These are phyloP conservation scores for Russula griseocarnosa DNA, from an alignment of 768 basidiomycete species.

Conservation along the genomic window DNA sequence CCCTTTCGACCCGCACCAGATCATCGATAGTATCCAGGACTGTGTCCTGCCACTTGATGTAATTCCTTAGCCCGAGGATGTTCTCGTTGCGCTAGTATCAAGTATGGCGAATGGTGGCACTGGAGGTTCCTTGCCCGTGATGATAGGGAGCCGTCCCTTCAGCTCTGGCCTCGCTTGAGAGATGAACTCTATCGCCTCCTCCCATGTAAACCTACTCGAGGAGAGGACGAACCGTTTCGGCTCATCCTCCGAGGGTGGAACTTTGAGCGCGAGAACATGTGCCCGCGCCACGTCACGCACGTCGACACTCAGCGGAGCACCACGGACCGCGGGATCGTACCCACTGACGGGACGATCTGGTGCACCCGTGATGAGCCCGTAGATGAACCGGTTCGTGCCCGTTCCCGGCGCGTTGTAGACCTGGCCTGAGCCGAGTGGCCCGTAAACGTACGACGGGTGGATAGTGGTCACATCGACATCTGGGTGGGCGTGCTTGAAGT, in stretches of 20 bases:
- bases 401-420: constrained; percentile 23
- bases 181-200: constrained; percentile 31
- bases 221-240: constrained; percentile 31
- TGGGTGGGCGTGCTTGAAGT: constrained; percentile 32
- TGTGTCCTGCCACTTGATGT: constrained; percentile 24
- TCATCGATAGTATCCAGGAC: constrained; percentile 25
- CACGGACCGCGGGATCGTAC: constrained; percentile 18
- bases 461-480: constrained; percentile 32
- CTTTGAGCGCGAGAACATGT: constrained; percentile 32
- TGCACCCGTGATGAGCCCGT: constrained; percentile 30
- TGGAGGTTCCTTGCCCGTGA: constrained; percentile 8
- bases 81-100: constrained; percentile 7
- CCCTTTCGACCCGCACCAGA: constrained; percentile 20
- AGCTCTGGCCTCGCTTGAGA: constrained; percentile 30
- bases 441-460: constrained; percentile 35
- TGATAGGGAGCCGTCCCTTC: constrained; percentile 28
- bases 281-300: constrained; percentile 37
- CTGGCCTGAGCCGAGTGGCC: constrained; percentile 29
- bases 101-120: neutral
- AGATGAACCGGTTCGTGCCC: constrained; percentile 32
- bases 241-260: neutral
- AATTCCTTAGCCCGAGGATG: constrained; percentile 17
- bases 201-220: constrained; percentile 31
- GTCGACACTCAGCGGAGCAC: constrained; percentile 32
- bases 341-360: constrained; percentile 23